Conservation (phyloP, 352 stramenopile genomes). For the Phytophthora aleatoria region DNA sequence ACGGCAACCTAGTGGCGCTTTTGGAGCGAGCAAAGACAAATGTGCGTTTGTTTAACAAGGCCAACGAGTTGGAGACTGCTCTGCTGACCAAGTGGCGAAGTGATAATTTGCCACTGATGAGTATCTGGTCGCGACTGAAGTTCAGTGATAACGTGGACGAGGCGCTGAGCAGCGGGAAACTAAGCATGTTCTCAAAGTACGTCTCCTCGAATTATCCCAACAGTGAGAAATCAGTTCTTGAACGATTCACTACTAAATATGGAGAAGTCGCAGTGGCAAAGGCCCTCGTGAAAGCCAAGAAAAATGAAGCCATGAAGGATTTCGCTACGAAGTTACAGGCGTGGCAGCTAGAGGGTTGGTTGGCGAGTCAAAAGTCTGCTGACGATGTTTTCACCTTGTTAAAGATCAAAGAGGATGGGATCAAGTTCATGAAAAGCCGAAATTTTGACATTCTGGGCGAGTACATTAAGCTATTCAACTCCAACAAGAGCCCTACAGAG, state of each 20-base stretch:
- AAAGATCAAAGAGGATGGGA: background rate
- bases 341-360: slow-evolving; percentile 3
- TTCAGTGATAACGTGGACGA: background rate
- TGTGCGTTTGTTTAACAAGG: background rate
- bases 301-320: too few species aligned
- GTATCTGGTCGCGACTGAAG: background rate
- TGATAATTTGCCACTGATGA: background rate
- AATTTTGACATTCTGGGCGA: background rate
- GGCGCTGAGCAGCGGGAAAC: background rate
- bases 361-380: background rate
- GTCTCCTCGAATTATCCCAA: background rate
- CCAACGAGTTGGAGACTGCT: background rate
- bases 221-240: background rate
- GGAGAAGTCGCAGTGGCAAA: background rate
- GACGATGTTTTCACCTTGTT: slow-evolving; percentile 4
- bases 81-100: background rate
- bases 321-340: background rate
- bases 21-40: background rate
- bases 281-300: background rate
- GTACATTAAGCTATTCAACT: slow-evolving; percentile 4
- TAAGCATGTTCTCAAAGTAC: background rate
- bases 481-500: background rate
- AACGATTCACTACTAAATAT: background rate
- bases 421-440: background rate
- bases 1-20: background rate